These are phyloP conservation scores for Lactarius akahatsu DNA, from an alignment of 768 basidiomycete species.

Conservation along the genomic window DNA sequence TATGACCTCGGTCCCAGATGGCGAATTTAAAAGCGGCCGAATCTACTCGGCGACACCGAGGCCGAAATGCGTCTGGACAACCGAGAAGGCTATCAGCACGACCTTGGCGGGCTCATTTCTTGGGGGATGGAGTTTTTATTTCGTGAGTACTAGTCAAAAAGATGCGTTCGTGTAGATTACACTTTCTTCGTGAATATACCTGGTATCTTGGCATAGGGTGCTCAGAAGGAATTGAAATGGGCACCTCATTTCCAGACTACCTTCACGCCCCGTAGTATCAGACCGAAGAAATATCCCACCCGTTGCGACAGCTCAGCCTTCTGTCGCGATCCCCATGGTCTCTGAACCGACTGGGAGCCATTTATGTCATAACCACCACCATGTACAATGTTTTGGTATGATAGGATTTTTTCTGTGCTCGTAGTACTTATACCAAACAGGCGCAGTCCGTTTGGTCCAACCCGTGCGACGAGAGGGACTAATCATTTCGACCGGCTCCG, in stretches of 20 bases:
- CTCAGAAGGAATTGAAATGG: conserved; percentile 25
- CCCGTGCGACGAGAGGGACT: not conserved
- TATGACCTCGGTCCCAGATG: conserved; percentile 36
- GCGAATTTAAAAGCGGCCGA: conserved; percentile 36
- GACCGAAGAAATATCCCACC: too few relatives aligned
- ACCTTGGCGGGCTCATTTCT: conserved; percentile 6
- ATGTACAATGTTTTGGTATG: conserved; percentile 15
- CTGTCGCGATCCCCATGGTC: conserved; percentile 14
- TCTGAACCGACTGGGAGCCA: conserved; percentile 5
- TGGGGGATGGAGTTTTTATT: conserved; percentile 11
- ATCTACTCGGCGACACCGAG: conserved; percentile 35
- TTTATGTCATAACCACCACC: conserved; percentile 8
- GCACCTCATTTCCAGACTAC: conserved; percentile 21
- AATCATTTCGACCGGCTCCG: not conserved
- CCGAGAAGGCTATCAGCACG: conserved; percentile 23
- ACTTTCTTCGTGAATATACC: conserved; percentile 16
- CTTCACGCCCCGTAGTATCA: conserved; percentile 28
- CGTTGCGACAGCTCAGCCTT: conserved; percentile 6
- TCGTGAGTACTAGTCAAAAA: not conserved
- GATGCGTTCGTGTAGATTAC: not conserved
- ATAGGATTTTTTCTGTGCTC: not conserved
- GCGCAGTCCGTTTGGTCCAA: too few relatives aligned
- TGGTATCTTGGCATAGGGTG: conserved; percentile 31
- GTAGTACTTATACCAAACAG: not conserved
- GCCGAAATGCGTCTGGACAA: conserved; percentile 17